Base-by-base conservation (phyloP, 2,329 filamentous ascomycete genomes). In the Botrytis sinoallii region DNA sequence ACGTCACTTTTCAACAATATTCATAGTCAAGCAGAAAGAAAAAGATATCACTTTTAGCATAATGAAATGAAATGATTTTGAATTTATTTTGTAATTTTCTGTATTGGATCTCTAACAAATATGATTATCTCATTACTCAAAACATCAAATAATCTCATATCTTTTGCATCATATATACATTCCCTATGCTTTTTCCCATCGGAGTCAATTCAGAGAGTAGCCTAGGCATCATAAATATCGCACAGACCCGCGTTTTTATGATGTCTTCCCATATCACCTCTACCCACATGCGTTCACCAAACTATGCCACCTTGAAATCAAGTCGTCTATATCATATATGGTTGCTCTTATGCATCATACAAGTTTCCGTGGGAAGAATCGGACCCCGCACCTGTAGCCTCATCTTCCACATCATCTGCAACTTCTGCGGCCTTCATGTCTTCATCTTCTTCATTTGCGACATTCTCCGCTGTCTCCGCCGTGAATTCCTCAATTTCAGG, bases 401-500 rank as follows among this genome's bases (percentile, higher is more conserved):
- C n/a, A 57, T 29, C n/a, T 57, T 29, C n/a, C 14, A n/a, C n/a
- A 18, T 3, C 52, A 57, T 29, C 52, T 57, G n/a, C n/a, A 57
- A 18, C 52, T 4, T 32, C 52, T 57, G n/a, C 14, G 7, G 18
- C n/a, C 14, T 57, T 14, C 14, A 57, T 18, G 14, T 32, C n/a
- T 9, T 29, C 52, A 29, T 29, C 52, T 29, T 14, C 10, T 52
- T 52, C 25, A 52, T 52, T n/a, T 52, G 5, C 14, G 14, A 18
- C 3, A 18, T 8, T 3, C 14, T 18, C 52, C 7, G 16, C n/a
- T 9, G 8, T 29, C 14, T 18, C 52, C 14, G n/a, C 16, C 6
- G 2, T 5, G 3, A 29, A 1, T 29, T 29, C 14, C n/a, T 18
- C 52, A 57, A 8, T 4, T 18, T 1, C 0, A 18, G n/a, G n/a